phyloP scores from a whole-genome alignment of 2,329 filamentous ascomycete genomes.

The Esteya vermicola region DNA sequence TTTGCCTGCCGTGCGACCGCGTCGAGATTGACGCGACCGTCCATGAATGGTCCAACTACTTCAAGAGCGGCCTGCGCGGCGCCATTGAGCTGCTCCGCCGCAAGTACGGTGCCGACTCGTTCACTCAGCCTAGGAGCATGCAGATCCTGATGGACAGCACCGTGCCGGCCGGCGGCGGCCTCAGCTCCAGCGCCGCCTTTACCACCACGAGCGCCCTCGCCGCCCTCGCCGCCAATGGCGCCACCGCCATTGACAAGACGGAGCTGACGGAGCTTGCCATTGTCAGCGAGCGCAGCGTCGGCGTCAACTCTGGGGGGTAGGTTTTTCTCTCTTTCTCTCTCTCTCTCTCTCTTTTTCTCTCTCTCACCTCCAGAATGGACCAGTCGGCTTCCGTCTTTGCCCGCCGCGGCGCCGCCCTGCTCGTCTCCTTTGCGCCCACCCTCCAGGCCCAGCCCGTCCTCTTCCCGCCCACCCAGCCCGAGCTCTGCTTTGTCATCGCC shows the following conservation, averaged over 20 bases:
- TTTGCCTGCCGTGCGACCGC: slow-evolving; percentile 48
- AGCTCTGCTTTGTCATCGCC: slow-evolving; percentile 82
- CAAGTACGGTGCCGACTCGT: slow-evolving; percentile 45
- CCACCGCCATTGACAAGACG: slow-evolving; percentile 70
- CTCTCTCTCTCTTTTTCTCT: not conserved
- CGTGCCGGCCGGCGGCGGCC: slow-evolving; percentile 79
- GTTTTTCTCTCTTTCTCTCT: slow-evolving; percentile 12
- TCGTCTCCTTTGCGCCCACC: slow-evolving; percentile 75
- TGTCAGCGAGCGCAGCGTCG: slow-evolving; percentile 84
- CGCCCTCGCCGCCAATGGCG: slow-evolving; percentile 73
- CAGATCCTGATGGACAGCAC: slow-evolving; percentile 82
- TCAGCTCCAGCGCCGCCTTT: slow-evolving; percentile 89
- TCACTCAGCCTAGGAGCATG: slow-evolving; percentile 62
- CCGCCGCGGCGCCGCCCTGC: slow-evolving; percentile 68
- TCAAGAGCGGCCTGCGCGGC: slow-evolving; percentile 79
- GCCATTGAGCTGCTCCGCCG: slow-evolving; percentile 65
- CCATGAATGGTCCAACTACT: slow-evolving; percentile 97
- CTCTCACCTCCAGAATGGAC: slow-evolving; percentile 57
- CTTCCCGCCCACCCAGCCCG: slow-evolving; percentile 68
- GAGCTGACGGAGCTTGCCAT: slow-evolving; percentile 86
- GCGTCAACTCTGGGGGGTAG: slow-evolving; percentile 90
- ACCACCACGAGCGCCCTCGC: slow-evolving; percentile 82
- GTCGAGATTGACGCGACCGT: slow-evolving; percentile 70
- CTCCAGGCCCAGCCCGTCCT: slow-evolving; percentile 65
- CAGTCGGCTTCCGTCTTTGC: slow-evolving; percentile 94